Conservation (phyloP, 75 land plant species). For the Pinus tabuliformis region DNA sequence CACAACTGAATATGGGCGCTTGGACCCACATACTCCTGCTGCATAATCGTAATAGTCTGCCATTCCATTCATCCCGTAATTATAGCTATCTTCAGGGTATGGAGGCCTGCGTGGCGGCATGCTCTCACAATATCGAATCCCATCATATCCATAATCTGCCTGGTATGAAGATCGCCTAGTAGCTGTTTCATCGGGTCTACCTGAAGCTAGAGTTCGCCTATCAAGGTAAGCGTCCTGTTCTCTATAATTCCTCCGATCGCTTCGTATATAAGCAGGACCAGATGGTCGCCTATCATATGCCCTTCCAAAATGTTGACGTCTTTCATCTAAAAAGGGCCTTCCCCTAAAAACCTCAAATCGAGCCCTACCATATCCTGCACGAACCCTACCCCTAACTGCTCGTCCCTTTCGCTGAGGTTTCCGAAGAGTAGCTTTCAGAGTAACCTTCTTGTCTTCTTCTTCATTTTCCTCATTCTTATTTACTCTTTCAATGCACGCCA, state of each 20-base stretch:
- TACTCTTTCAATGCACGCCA: slow-evolving; percentile 41
- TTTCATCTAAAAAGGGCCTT: background rate
- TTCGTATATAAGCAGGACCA: background rate
- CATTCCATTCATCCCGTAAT: background rate
- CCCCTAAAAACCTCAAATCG: background rate
- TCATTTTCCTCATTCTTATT: slow-evolving; percentile 25
- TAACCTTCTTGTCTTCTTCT: slow-evolving; percentile 47
- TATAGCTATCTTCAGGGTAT: slow-evolving; percentile 6
- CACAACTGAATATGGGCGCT: slow-evolving; percentile 15
- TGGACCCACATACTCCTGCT: background rate
- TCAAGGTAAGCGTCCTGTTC: background rate
- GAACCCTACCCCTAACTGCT: slow-evolving; percentile 17
- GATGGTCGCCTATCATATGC: slow-evolving; percentile 5
- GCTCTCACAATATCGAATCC: no score
- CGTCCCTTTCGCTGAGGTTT: background rate
- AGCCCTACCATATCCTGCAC: slow-evolving; percentile 16
- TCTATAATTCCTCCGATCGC: background rate
- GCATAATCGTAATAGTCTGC: background rate
- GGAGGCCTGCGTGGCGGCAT: background rate
- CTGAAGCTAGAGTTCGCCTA: background rate
- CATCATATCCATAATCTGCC: slow-evolving; percentile 6
- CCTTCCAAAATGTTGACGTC: background rate
- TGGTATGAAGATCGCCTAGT: background rate
- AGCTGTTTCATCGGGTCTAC: slow-evolving; percentile 3
- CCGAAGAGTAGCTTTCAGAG: slow-evolving; percentile 7